A percentile compares a stretch with the other conserved stretches of the same genome.
phyloP scores from a whole-genome alignment of 2,329 filamentous ascomycete genomes.

The Paecilomyces variotii region DNA sequence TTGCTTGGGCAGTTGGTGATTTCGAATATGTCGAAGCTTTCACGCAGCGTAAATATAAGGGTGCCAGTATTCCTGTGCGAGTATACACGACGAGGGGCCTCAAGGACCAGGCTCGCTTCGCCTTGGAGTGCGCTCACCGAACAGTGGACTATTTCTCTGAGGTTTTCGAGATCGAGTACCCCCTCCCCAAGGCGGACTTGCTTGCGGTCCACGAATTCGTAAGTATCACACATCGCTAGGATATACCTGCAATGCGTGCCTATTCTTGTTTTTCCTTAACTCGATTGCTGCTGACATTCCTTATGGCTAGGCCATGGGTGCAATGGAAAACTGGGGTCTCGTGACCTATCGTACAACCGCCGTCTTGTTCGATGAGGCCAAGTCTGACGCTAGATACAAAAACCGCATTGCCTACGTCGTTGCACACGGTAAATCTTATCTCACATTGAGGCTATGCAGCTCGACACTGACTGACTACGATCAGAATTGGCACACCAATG shows the following conservation, averaged over 20 bases:
- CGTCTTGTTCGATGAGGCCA: constrained; percentile 89
- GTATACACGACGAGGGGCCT: constrained; percentile 95
- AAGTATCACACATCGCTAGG: constrained; percentile 27
- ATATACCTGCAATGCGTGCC: not conserved
- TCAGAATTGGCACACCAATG: constrained; percentile 86
- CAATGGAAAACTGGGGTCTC: constrained; percentile 95
- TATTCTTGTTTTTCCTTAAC: constrained; percentile 1
- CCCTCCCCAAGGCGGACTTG: constrained; percentile 83
- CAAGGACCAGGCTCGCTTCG: constrained; percentile 83
- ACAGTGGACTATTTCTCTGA: constrained; percentile 96
- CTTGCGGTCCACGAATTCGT: constrained; percentile 91
- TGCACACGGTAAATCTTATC: constrained; percentile 55
- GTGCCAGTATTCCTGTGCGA: constrained; percentile 81
- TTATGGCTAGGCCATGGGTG: constrained; percentile 45
- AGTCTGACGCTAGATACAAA: constrained; percentile 81
- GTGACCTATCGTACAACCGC: constrained; percentile 95
- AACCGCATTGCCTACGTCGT: constrained; percentile 95
- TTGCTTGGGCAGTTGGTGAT: constrained; percentile 92
- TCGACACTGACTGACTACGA: not conserved
- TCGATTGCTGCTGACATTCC: constrained; percentile 33
- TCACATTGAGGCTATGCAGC: not conserved
- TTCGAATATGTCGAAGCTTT: constrained; percentile 94
- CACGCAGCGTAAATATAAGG: constrained; percentile 83
- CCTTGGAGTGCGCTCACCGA: constrained; percentile 82
- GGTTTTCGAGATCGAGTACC: constrained; percentile 86